phyloP scores from a whole-genome alignment of 1,284 basidiomycete species.

The Naganishia albida region DNA sequence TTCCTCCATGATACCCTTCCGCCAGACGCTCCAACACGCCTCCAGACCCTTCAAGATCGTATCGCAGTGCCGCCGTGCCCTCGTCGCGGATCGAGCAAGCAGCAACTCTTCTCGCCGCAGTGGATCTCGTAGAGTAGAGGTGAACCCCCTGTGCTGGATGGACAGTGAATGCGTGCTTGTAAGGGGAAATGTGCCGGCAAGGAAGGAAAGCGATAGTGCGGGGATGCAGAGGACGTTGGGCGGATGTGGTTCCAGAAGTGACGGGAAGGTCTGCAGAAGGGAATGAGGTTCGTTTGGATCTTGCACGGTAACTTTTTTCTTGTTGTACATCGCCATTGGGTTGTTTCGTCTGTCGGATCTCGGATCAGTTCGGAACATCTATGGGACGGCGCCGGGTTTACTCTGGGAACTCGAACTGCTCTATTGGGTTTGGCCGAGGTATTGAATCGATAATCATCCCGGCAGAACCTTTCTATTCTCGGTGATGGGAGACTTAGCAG shows the following conservation, averaged over 20 bases:
- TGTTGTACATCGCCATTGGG: constrained; percentile 24
- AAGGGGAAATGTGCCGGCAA: constrained; percentile 16
- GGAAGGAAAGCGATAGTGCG: constrained; percentile 17
- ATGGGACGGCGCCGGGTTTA: neutral
- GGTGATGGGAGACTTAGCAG: neutral
- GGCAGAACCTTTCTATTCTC: constrained; percentile 18
- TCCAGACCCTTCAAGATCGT: constrained; percentile 24
- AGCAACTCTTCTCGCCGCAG: constrained; percentile 21
- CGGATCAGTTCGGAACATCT: neutral
- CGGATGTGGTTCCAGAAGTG: constrained; percentile 13
- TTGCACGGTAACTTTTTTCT: constrained; percentile 17
- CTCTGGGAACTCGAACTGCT: constrained; percentile 26
- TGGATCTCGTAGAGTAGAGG: neutral
- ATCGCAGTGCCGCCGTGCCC: constrained; percentile 11
- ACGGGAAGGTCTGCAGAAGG: constrained; percentile 18
- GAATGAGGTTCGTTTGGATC: constrained; percentile 10
- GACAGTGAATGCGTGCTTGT: neutral
- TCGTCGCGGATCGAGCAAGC: constrained; percentile 3
- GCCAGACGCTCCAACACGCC: constrained; percentile 20
- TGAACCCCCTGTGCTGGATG: constrained; percentile 11
- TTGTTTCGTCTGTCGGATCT: constrained; percentile 5
- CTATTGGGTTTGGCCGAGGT: constrained; percentile 16
- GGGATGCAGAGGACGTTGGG: constrained; percentile 20
- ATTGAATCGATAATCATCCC: constrained; percentile 26
- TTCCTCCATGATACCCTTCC: constrained; percentile 24